Percentiles rank a stretch among this genome's conserved stretches.
These are phyloP conservation scores for Paramecium primaurelia DNA, from an alignment of 73 alveolate genomes.

Conservation along the genomic window DNA sequence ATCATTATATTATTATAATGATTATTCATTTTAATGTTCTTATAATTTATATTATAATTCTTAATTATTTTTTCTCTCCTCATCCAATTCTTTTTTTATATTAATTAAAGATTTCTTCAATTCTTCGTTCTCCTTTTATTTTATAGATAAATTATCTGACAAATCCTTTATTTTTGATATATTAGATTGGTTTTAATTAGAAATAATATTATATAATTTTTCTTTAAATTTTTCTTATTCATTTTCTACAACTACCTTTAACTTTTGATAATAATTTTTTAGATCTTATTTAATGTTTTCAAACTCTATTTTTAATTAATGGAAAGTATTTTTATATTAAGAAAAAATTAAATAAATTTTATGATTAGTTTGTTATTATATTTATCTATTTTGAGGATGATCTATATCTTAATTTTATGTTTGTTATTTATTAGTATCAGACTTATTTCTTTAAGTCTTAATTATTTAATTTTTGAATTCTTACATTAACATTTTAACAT, in stretches of 20 bases:
- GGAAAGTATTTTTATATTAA: not conserved
- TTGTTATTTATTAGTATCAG: not conserved
- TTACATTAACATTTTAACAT: not conserved
- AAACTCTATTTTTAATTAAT: not conserved
- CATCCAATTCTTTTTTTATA: not conserved
- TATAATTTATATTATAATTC: not conserved
- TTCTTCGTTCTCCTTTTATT: not conserved
- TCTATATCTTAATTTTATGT: not conserved
- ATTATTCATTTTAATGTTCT: not conserved
- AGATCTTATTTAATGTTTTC: not conserved
- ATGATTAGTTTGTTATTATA: not conserved
- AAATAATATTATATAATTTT: not conserved
- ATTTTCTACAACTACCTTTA: not conserved
- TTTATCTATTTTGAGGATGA: not conserved
- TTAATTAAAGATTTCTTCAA: not conserved
- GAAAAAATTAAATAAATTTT: too few relatives aligned
- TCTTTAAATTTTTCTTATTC: not conserved
- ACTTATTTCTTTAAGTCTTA: not conserved
- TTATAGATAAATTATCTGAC: not conserved
- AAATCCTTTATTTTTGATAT: not conserved
- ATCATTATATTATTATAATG: not conserved
- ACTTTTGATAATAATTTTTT: not conserved
- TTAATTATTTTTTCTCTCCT: not conserved
- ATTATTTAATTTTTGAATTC: not conserved
- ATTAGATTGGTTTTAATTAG: not conserved